These are phyloP conservation scores for Tricholomella constricta DNA, from an alignment of 768 basidiomycete genomes.

Conservation along the genomic window DNA sequence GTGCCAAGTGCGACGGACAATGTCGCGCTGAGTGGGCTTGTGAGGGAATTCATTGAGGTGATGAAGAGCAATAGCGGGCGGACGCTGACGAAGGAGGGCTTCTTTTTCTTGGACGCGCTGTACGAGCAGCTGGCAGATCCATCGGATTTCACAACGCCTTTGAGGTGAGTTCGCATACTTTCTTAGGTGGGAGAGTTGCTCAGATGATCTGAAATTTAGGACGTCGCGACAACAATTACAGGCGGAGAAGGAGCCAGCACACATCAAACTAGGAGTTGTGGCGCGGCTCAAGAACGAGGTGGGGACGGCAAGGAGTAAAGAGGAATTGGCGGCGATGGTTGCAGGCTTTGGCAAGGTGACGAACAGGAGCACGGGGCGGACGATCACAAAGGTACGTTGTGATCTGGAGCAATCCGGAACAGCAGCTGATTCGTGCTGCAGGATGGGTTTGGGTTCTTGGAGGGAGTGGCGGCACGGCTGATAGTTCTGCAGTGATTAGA, in stretches of 20 bases:
- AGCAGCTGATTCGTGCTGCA: conserved; percentile 16
- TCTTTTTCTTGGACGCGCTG: conserved; percentile 67
- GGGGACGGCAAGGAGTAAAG: conserved; percentile 48
- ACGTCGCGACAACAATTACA: conserved; percentile 33
- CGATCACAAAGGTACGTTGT: conserved; percentile 62
- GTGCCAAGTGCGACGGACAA: conserved; percentile 56
- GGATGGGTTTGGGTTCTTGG: conserved; percentile 72
- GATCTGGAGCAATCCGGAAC: neutral
- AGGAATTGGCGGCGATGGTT: conserved; percentile 63
- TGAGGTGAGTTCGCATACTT: conserved; percentile 42
- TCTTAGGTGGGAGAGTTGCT: conserved; percentile 1
- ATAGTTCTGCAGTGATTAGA: conserved; percentile 34
- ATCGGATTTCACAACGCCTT: conserved; percentile 56
- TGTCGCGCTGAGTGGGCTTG: conserved; percentile 48
- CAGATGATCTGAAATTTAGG: conserved; percentile 3
- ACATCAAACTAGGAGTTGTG: conserved; percentile 61
- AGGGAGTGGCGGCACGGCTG: conserved; percentile 58
- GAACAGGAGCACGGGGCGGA: conserved; percentile 66
- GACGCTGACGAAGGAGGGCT: conserved; percentile 70
- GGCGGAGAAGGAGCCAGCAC: conserved; percentile 43
- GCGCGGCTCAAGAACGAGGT: conserved; percentile 61
- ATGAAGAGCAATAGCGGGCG: conserved; percentile 67
- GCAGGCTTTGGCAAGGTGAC: conserved; percentile 72
- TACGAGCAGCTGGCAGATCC: conserved; percentile 74
- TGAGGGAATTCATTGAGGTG: conserved; percentile 62